These are phyloP conservation scores for Calonectria montana DNA, from an alignment of 2,329 filamentous ascomycete species.

Conservation along the genomic window DNA sequence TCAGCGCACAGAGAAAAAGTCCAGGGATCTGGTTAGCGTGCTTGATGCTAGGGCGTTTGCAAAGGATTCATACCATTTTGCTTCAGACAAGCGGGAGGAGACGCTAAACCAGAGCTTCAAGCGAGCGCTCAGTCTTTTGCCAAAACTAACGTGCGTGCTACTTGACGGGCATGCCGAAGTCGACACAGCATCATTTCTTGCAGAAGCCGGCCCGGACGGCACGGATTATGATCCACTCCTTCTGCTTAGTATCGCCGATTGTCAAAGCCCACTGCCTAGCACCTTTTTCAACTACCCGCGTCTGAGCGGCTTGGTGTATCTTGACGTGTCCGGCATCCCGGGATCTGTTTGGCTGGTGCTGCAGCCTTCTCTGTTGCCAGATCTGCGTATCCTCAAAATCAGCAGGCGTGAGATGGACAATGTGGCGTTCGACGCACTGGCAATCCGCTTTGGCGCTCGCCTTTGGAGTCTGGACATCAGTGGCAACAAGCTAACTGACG, in stretches of 20 bases:
- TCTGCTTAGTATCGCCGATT: conserved; percentile 59
- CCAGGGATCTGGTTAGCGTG: conserved; percentile 56
- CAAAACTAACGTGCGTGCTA: conserved; percentile 58
- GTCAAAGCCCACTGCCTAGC: conserved; percentile 52
- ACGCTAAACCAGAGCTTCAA: conserved; percentile 53
- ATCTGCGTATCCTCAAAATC: conserved; percentile 64
- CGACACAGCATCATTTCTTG: conserved; percentile 53
- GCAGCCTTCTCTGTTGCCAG: conserved; percentile 51
- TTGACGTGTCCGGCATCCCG: conserved; percentile 63
- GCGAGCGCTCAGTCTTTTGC: conserved; percentile 53
- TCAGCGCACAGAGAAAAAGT: conserved; percentile 48
- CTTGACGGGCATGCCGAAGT: conserved; percentile 60
- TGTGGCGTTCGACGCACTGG: conserved; percentile 41
- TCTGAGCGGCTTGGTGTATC: conserved; percentile 59
- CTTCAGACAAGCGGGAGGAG: conserved; percentile 51
- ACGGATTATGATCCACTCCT: conserved; percentile 13
- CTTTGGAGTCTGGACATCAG: conserved; percentile 70
- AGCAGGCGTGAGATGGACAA: conserved; percentile 60
- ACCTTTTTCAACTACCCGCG: conserved; percentile 52
- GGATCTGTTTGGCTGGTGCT: conserved; percentile 56
- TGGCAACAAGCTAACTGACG: conserved; percentile 64
- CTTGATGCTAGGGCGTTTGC: conserved; percentile 62
- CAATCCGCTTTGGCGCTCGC: conserved; percentile 49
- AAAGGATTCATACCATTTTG: conserved; percentile 53
- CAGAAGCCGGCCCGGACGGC: conserved; percentile 20